Evolutionary conservation across 768 basidiomycete species (phyloP).

Genomic region (Lactifluus subvellereus): DNA sequence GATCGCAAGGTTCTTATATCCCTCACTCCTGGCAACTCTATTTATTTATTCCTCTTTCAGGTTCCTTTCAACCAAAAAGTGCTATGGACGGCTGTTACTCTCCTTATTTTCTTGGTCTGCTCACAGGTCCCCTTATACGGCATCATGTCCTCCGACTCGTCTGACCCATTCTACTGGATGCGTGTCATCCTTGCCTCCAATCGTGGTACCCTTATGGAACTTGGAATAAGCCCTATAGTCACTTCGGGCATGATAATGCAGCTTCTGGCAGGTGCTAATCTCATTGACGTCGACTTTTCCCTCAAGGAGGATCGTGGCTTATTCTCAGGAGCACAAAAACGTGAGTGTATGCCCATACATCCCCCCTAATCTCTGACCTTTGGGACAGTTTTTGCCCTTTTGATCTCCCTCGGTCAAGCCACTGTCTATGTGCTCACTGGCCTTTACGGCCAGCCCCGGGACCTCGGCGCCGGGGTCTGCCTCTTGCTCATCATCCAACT

Average conservation of each 20-base stretch:
- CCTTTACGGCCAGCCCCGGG: conserved; percentile 89
- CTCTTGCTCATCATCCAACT: conserved; percentile 96
- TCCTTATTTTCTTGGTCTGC: conserved; percentile 99
- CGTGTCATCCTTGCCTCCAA: conserved; percentile 99
- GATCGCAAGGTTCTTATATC: conserved; percentile 76
- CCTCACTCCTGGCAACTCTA: background rate
- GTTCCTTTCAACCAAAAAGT: conserved; percentile 98
- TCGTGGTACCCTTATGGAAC: conserved; percentile 98
- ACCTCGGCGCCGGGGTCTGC: conserved; percentile 95
- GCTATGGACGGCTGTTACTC: conserved; percentile 97
- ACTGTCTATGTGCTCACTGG: conserved; percentile 97
- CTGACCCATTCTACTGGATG: conserved; percentile 99
- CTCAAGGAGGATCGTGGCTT: conserved; percentile 96
- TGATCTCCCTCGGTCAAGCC: conserved; percentile 93
- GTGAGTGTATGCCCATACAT: conserved; percentile 43
- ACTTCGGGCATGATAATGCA: conserved; percentile 99
- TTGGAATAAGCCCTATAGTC: conserved; percentile 96
- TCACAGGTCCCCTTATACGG: conserved; percentile 99
- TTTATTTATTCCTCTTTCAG: conserved; percentile 36
- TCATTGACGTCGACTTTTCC: conserved; percentile 96
- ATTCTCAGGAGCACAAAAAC: conserved; percentile 94
- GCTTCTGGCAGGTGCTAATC: conserved; percentile 92
- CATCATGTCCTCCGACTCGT: conserved; percentile 99
- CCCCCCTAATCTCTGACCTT: background rate
- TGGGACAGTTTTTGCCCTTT: conserved; percentile 82